phyloP scores from a whole-genome alignment of 1,284 basidiomycete genomes.

The Naganishia albida region DNA sequence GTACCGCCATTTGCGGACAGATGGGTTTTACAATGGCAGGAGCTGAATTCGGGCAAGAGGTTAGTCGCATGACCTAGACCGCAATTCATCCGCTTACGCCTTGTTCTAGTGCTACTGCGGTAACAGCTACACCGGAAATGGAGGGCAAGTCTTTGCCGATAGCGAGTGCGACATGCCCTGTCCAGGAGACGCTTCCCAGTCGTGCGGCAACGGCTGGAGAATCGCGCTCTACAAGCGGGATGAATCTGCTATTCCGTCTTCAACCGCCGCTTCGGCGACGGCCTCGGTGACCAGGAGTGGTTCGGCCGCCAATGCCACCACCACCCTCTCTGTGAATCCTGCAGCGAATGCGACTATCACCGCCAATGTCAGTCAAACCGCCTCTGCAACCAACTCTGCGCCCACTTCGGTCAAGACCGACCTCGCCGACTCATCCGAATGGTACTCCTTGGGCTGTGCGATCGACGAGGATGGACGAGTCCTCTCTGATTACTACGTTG shows the following conservation, averaged over 20 bases:
- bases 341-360: slow-evolving; percentile 26
- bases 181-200: slow-evolving; percentile 39
- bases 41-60: slow-evolving; percentile 48
- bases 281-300: slow-evolving; percentile 27
- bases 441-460: slow-evolving; percentile 48
- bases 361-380: slow-evolving; percentile 22
- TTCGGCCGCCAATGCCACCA: slow-evolving; percentile 28
- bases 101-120: slow-evolving; percentile 48
- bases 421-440: slow-evolving; percentile 40
- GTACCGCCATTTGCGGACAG: slow-evolving; percentile 27
- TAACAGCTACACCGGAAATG: slow-evolving; percentile 39
- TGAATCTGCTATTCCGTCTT: slow-evolving; percentile 33
- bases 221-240: slow-evolving; percentile 44
- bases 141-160: slow-evolving; percentile 38
- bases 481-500: slow-evolving; percentile 19
- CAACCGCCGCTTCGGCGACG: slow-evolving; percentile 31
- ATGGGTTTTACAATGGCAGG: slow-evolving; percentile 49
- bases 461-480: slow-evolving; percentile 37
- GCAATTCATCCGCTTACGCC: neutral
- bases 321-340: slow-evolving; percentile 20
- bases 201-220: slow-evolving; percentile 47
- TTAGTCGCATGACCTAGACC: slow-evolving; percentile 27
- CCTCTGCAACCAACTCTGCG: slow-evolving; percentile 36
- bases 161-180: slow-evolving; percentile 43
- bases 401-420: slow-evolving; percentile 27